Conservation (phyloP, 1,284 basidiomycete genomes). For the Marasmius sp. region DNA sequence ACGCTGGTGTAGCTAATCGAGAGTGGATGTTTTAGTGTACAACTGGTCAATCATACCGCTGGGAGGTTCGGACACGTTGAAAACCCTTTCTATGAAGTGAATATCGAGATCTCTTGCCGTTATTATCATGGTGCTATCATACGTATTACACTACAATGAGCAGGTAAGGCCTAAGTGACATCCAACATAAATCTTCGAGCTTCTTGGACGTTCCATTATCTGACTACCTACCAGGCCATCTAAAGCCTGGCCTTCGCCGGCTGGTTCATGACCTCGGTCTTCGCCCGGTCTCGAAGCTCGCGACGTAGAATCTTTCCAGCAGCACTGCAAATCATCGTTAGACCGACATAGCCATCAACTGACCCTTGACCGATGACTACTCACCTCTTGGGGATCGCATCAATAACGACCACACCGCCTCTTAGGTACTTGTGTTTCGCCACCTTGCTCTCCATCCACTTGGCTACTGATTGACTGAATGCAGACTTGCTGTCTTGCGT, state of each 20-base stretch:
- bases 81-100: not conserved
- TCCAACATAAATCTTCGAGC: too few species aligned
- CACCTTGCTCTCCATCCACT: conserved; percentile 64
- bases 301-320: conserved; percentile 73
- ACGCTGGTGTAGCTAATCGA: not conserved
- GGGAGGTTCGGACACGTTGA: not conserved
- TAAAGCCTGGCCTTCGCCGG: conserved; percentile 28
- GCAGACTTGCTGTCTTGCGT: conserved; percentile 34
- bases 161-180: not conserved
- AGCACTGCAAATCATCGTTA: conserved; percentile 38
- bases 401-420: conserved; percentile 61
- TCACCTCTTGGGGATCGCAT: conserved; percentile 68
- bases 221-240: not conserved
- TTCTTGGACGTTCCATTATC: not conserved
- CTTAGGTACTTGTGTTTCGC: conserved; percentile 67
- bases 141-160: not conserved
- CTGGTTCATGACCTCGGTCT: conserved; percentile 42
- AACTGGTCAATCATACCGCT: not conserved
- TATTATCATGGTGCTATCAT: not conserved
- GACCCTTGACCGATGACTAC: conserved; percentile 3
- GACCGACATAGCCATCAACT: conserved; percentile 5
- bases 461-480: conserved; percentile 51
- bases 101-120: not conserved
- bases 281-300: conserved; percentile 59
- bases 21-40: not conserved